Evolutionary conservation across 2,329 filamentous ascomycete species (phyloP).

Genomic region (Stagonosporopsis vannaccii): DNA sequence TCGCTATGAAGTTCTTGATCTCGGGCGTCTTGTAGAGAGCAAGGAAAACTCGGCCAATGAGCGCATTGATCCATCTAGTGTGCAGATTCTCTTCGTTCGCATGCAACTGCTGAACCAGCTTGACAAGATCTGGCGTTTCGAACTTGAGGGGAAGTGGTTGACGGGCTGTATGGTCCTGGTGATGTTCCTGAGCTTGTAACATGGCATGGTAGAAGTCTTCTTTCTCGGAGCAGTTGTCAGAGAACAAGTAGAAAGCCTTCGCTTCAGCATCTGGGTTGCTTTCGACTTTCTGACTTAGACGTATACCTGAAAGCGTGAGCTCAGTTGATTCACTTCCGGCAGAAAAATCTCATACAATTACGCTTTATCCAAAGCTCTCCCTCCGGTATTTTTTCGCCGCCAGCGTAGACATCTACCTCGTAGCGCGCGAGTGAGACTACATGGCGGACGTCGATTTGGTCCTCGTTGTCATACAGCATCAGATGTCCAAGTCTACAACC

Average conservation of each 20-base stretch:
- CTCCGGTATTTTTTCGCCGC: constrained; percentile 79
- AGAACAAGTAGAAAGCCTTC: constrained; percentile 92
- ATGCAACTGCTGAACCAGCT: constrained; percentile 87
- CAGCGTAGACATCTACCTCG: constrained; percentile 82
- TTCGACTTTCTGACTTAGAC: constrained; percentile 71
- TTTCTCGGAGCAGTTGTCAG: constrained; percentile 93
- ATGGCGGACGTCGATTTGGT: constrained; percentile 94
- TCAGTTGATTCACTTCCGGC: not conserved
- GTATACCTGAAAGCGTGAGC: constrained; percentile 57
- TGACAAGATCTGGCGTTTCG: constrained; percentile 85
- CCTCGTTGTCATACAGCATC: constrained; percentile 96
- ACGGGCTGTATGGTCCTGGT: constrained; percentile 58
- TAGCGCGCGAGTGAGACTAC: constrained; percentile 93
- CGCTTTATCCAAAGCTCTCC: constrained; percentile 96
- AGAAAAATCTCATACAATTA: constrained; percentile 64
- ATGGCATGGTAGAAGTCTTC: constrained; percentile 98
- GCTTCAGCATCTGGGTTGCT: constrained; percentile 65
- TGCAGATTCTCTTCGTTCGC: constrained; percentile 90
- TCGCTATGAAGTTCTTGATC: constrained; percentile 77
- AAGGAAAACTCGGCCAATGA: constrained; percentile 87
- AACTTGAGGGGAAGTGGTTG: constrained; percentile 75
- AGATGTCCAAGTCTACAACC: constrained; percentile 73
- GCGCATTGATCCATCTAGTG: constrained; percentile 90
- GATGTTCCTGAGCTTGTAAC: constrained; percentile 80
- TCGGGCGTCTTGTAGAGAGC: constrained; percentile 85